phyloP scores from a whole-genome alignment of 1,284 basidiomycete genomes.

The Anthracocystis panici-leucophaei region DNA sequence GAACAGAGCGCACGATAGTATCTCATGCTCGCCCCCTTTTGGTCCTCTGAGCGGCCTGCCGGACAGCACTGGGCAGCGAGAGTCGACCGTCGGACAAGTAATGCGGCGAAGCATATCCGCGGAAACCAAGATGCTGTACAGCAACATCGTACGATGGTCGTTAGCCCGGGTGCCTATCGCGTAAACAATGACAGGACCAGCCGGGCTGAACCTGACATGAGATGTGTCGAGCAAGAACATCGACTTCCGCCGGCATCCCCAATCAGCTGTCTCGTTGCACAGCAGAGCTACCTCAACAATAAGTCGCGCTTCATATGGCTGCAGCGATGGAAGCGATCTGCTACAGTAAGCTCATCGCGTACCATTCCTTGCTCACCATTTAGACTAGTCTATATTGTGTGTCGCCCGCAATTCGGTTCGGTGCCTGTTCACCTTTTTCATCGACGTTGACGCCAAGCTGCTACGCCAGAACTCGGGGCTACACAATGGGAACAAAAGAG shows the following conservation, averaged over 20 bases:
- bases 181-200: too few species aligned
- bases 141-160: too few species aligned
- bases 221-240: neutral
- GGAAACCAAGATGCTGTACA: too few species aligned
- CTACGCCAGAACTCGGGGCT: too few species aligned
- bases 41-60: neutral
- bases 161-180: too few species aligned
- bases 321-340: constrained; percentile 26
- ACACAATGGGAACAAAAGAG: too few species aligned
- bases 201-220: too few species aligned
- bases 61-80: neutral
- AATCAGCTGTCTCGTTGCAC: neutral
- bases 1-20: neutral
- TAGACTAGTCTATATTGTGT: too few species aligned
- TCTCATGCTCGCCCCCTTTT: neutral
- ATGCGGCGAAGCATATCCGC: neutral
- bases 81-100: neutral
- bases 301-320: constrained; percentile 15
- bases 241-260: neutral
- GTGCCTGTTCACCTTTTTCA: too few species aligned
- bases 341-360: neutral
- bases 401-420: too few species aligned
- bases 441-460: too few species aligned
- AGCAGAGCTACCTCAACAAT: neutral
- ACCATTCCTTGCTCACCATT: neutral